Evolutionary conservation across 495 filamentous ascomycete genomes (phyloP).

Genomic region (Lentithecium fluviatile): DNA sequence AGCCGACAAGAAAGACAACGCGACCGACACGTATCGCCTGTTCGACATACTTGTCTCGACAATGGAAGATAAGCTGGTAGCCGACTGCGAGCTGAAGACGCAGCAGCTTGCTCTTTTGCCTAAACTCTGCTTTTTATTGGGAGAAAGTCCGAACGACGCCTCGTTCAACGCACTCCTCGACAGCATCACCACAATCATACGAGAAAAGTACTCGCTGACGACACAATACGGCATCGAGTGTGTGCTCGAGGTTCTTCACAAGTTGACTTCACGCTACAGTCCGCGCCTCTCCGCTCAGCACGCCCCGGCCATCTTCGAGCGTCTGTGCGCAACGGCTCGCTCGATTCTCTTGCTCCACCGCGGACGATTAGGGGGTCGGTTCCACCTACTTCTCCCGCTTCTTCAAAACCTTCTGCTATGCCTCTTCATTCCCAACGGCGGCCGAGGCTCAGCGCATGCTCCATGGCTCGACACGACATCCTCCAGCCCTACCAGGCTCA

Average conservation of each 20-base stretch:
- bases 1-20: not conserved
- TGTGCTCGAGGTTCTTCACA: constrained; percentile 17
- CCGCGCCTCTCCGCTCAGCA: constrained; percentile 42
- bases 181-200: constrained; percentile 27
- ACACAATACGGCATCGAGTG: constrained; percentile 29
- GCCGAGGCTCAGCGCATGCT: constrained; percentile 49
- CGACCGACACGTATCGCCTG: not conserved
- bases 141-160: not conserved
- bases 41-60: constrained; percentile 14
- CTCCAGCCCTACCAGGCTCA: constrained; percentile 40
- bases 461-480: constrained; percentile 46
- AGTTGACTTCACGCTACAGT: constrained; percentile 13
- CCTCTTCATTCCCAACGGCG: constrained; percentile 60
- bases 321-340: constrained; percentile 59
- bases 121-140: constrained; percentile 8
- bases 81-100: constrained; percentile 20
- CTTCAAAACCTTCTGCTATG: constrained; percentile 64
- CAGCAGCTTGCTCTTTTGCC: constrained; percentile 24
- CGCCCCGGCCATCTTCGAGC: constrained; percentile 57
- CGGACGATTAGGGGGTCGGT: constrained; percentile 65
- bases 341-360: constrained; percentile 60
- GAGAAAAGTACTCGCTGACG: constrained; percentile 16
- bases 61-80: constrained; percentile 1
- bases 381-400: constrained; percentile 64
- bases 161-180: constrained; percentile 23